Evolutionary conservation across 306 rosid species (phyloP), one percentile per base, ranked within the genome.

Genomic region (Morella rubra): DNA sequence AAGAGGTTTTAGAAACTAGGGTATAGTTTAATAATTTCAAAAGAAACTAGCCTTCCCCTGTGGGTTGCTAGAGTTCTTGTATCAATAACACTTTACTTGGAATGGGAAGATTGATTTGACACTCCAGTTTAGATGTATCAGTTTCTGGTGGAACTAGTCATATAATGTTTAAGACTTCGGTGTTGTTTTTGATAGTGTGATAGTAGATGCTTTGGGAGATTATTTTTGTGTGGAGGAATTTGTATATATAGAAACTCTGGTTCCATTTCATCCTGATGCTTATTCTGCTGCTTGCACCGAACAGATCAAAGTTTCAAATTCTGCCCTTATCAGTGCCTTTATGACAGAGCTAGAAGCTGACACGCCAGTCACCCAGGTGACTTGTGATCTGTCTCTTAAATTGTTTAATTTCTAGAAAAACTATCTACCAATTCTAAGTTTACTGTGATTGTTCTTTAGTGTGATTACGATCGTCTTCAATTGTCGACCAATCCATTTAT

Each of bases 271-370:
- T 73, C 20, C 22, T 81, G 62, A 79, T 69, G 59, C 41, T 70
- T 73, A 27, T 44, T 62, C 59, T 75, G 24, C 42, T 53, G 6
- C 69, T 14, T 79, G 18, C 71, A 41, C 81, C 71, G 73, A 74
- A 55, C 84, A 95, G 98, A 95, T 95, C 81, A 92, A 95, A 78
- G 98, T 95, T 81, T 90, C 97, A 73, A 95, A 95, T 80, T 95
- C 98, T 73, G 93, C 97, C 75, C 98, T 95, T 69, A 86, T 95
- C 77, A 95, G 98, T 84, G 97, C 97, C 79, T 92, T 92, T 84
- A 95, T 95, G 98, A 88, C 96, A 0, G 95, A 92, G 85, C 87
- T 95, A 83, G 97, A 95, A 84, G 90, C 93, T 58, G 96, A 90
- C 52, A 80, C 93, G 41, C 97, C 97, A 18, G 97, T 95, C 20